A percentile compares a stretch with the other conserved stretches of the same genome.
These are phyloP conservation scores for Sporothrix humicola DNA, from an alignment of 2,329 filamentous ascomycete species.

Conservation along the genomic window DNA sequence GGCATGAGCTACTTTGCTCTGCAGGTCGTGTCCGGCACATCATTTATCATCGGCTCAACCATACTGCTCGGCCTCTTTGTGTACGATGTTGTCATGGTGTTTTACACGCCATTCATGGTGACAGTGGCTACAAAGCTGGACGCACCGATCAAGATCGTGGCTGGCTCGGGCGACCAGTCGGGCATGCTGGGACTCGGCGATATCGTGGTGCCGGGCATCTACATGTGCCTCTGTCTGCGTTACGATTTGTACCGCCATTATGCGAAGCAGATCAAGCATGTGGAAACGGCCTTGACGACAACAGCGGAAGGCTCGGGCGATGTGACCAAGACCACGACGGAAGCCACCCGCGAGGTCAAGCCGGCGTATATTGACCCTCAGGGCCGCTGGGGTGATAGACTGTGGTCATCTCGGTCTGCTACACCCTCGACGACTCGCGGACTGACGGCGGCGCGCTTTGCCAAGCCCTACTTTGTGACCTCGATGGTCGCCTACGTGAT, in stretches of 20 bases:
- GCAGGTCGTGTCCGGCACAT: constrained; percentile 85
- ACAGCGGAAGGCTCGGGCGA: constrained; percentile 40
- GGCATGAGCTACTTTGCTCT: constrained; percentile 84
- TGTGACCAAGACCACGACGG: constrained; percentile 45
- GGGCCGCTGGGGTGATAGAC: constrained; percentile 79
- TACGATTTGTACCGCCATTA: constrained; percentile 91
- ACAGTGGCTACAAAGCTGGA: constrained; percentile 88
- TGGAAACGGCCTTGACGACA: constrained; percentile 47
- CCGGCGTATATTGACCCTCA: constrained; percentile 63
- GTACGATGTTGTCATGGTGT: constrained; percentile 94
- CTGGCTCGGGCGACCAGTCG: constrained; percentile 67
- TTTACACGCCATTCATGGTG: constrained; percentile 86
- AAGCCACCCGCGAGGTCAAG: constrained; percentile 55
- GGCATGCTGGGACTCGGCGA: constrained; percentile 94
- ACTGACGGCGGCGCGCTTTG: constrained; percentile 61
- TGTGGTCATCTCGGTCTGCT: constrained; percentile 67
- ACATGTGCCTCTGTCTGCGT: constrained; percentile 85
- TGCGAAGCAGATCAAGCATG: constrained; percentile 64
- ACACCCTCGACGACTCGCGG: constrained; percentile 44
- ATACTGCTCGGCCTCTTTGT: constrained; percentile 83
- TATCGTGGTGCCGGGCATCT: constrained; percentile 88
- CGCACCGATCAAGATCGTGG: constrained; percentile 89
- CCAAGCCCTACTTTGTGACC: constrained; percentile 85
- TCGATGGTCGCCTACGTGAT: constrained; percentile 76
- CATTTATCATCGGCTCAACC: constrained; percentile 79